Base-by-base conservation (phyloP, 2,329 filamentous ascomycete genomes). In the Colletotrichum sojae region DNA sequence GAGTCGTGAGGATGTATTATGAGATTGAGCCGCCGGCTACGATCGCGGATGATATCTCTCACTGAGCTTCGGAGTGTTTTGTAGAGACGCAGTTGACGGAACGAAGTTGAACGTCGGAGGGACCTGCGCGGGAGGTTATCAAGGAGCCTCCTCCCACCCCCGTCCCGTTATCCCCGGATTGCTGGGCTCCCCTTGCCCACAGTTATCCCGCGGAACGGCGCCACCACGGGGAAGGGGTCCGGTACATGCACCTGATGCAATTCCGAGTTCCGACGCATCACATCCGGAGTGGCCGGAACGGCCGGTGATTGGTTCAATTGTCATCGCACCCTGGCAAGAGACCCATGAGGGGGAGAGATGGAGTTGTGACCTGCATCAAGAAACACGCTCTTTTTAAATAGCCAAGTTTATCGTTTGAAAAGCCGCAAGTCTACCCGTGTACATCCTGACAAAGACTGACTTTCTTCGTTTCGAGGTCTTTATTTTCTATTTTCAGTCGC, bases 181-280 rank as follows among this genome's bases (percentile, higher is more conserved):
- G 31, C 39, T 31, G 27, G 27, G 15, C 6, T 8, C 31, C 49
- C 43, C 55, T 40, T 59, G 55, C 22, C 36, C 65, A 31, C 40
- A 10, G 16, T 3, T 18, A 27, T 63, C n/a, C 39, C 27, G 52
- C 39, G 64, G 36, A 46, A 39, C 60, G 60, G 53, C 36, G 64
- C 48, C 52, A 31, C 27, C 27, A 54, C 18, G 31, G 40, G 61
- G 48, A 43, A 66, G 48, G 54, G 49, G 61, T 45, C 48, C 48
- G 39, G 39, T n/a, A 20, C 43, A 15, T 20, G 31, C 16, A 20
- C 22, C 25, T 43, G 36, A 51, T 36, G 31, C 40, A 18, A 25
- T 52, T 60, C 66, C 66, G 66, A 69, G 66, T 69, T 69, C 66
- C 66, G 66, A 66, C 4, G 18, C 13, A 40, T 60, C 22, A 16